Conservation (phyloP, 1,284 basidiomycete species). For the Neonothopanus nambi region DNA sequence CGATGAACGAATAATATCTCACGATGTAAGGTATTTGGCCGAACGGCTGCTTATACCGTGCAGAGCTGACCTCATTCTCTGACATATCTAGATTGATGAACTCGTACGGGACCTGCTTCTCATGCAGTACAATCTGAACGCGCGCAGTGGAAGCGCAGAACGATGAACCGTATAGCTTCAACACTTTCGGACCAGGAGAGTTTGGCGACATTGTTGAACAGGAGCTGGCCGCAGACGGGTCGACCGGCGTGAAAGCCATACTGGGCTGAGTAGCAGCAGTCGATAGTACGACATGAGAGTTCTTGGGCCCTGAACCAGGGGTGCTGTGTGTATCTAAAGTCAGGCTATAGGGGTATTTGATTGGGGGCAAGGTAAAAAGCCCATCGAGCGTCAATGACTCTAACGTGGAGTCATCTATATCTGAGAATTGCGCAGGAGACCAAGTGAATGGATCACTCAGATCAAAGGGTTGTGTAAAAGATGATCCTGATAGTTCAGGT, state of each 20-base stretch:
- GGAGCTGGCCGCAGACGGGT: neutral
- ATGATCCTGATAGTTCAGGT: neutral
- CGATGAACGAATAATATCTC: conserved; percentile 13
- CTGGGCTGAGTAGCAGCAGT: too few relatives aligned
- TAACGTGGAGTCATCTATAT: neutral
- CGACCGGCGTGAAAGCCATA: too few relatives aligned
- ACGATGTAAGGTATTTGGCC: conserved; percentile 56
- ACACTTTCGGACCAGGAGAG: conserved; percentile 36
- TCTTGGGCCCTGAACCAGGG: neutral
- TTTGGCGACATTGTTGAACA: neutral
- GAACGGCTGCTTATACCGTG: conserved; percentile 46
- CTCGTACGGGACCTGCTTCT: conserved; percentile 52
- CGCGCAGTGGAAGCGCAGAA: conserved; percentile 43
- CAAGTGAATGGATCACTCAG: neutral
- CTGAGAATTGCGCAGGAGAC: neutral
- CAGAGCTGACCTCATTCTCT: conserved; percentile 6
- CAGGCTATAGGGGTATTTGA: conserved; percentile 2
- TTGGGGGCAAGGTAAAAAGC: conserved; percentile 1
- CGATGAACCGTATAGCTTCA: conserved; percentile 45
- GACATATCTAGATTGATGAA: conserved; percentile 32
- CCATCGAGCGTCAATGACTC: conserved; percentile 2
- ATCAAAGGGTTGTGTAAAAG: neutral
- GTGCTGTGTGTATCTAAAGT: neutral
- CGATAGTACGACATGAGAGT: neutral
- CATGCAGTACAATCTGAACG: conserved; percentile 45